Evolutionary conservation across 1,139 yeast genomes (phyloP).

Genomic region (Chernovozyma aurita): DNA sequence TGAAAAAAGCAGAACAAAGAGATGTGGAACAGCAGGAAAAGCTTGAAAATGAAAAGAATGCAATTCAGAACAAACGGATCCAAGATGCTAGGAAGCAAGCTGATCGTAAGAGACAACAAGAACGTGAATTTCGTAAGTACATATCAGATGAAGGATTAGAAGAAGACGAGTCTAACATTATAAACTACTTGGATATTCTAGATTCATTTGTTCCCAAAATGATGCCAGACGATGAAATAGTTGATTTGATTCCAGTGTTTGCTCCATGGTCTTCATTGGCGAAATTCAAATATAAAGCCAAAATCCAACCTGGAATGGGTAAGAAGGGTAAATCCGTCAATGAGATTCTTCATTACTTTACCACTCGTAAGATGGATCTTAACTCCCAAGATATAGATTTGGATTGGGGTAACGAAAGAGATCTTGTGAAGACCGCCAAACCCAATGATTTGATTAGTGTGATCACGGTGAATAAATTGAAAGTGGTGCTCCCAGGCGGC

Average conservation of each 20-base stretch:
- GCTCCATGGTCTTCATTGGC: constrained; percentile 87
- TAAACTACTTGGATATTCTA: constrained; percentile 34
- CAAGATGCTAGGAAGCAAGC: constrained; percentile 25
- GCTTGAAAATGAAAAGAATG: constrained; percentile 23
- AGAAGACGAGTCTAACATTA: constrained; percentile 29
- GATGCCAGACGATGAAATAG: constrained; percentile 36
- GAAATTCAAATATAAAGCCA: constrained; percentile 76
- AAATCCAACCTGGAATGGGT: constrained; percentile 79
- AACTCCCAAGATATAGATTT: constrained; percentile 45
- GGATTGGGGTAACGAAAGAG: constrained; percentile 74
- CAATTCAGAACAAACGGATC: constrained; percentile 22
- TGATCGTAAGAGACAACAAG: constrained; percentile 45
- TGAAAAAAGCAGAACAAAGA: constrained; percentile 56
- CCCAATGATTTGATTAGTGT: constrained; percentile 42
- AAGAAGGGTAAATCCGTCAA: constrained; percentile 85
- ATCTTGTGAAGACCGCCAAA: constrained; percentile 51
- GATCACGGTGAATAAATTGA: constrained; percentile 38
- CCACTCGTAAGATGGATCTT: constrained; percentile 51
- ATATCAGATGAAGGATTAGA: constrained; percentile 25
- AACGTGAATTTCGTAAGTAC: constrained; percentile 47
- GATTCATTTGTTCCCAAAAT: constrained; percentile 44
- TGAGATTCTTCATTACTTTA: constrained; percentile 61
- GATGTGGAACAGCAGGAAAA: constrained; percentile 20
- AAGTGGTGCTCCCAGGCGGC: constrained; percentile 31
- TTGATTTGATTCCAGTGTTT: constrained; percentile 76